Percentiles rank a stretch among this genome's conserved stretches.
Conservation (phyloP, 768 basidiomycete genomes). For the Russula compacta region DNA sequence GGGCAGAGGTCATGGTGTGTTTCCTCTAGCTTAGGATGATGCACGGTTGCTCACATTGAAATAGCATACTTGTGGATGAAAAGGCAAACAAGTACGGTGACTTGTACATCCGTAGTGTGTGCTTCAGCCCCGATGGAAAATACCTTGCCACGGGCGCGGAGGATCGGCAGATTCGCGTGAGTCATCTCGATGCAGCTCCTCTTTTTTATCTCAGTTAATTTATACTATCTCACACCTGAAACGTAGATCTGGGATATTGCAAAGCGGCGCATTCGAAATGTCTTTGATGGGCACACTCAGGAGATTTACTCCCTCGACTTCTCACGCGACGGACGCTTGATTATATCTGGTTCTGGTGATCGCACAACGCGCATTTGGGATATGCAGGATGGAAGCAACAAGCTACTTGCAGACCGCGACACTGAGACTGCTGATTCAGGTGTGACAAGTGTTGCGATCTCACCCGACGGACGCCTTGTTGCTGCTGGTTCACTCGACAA, state of each 20-base stretch:
- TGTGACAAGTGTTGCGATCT: conserved; percentile 51
- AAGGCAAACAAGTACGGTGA: conserved; percentile 65
- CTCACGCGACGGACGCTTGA: conserved; percentile 73
- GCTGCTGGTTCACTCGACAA: conserved; percentile 53
- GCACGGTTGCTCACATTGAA: background rate
- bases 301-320: conserved; percentile 95
- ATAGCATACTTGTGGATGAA: conserved; percentile 72
- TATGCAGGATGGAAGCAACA: conserved; percentile 38
- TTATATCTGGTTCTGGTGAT: conserved; percentile 86
- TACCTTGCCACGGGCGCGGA: conserved; percentile 77
- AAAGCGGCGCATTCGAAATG: conserved; percentile 64
- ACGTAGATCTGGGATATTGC: conserved; percentile 85
- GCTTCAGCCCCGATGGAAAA: conserved; percentile 67
- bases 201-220: background rate
- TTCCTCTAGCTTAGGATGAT: background rate
- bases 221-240: background rate
- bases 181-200: conserved; percentile 20
- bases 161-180: conserved; percentile 83
- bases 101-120: conserved; percentile 82
- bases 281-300: conserved; percentile 84
- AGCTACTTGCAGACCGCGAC: conserved; percentile 40
- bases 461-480: conserved; percentile 49
- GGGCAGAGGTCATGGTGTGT: conserved; percentile 76
- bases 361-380: conserved; percentile 55
- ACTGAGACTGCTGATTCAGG: conserved; percentile 48